Percentiles rank a stretch among this genome's conserved stretches.
Conservation (phyloP, 2,329 filamentous ascomycete species). For the Onygenales sp. region DNA sequence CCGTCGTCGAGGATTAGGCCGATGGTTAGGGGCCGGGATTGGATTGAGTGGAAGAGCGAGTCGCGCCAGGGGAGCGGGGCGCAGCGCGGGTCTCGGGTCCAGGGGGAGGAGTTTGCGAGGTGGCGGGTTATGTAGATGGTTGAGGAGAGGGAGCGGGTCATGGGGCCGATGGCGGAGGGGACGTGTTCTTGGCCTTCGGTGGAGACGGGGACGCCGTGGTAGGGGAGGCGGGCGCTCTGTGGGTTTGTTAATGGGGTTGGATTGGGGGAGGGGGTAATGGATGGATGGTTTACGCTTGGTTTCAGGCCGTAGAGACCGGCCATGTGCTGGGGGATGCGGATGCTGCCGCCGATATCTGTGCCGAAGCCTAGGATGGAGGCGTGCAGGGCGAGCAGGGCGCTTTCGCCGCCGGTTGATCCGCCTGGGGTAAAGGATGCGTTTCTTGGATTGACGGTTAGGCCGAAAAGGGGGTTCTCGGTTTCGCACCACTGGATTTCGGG, state of each 20-base stretch:
- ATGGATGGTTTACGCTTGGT: conserved; percentile 16
- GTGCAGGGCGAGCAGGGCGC: conserved; percentile 49
- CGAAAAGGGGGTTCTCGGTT: conserved; percentile 47
- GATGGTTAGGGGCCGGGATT: conserved; percentile 46
- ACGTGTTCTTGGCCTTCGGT: conserved; percentile 57
- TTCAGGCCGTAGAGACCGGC: conserved; percentile 38
- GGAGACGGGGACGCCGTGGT: conserved; percentile 49
- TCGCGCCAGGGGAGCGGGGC: conserved; percentile 47
- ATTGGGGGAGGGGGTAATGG: neutral
- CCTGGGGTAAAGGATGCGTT: conserved; percentile 57
- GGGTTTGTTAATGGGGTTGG: neutral
- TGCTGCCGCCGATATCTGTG: conserved; percentile 51
- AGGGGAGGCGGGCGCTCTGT: conserved; percentile 34
- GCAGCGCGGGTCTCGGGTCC: conserved; percentile 46
- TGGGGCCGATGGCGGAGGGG: conserved; percentile 53
- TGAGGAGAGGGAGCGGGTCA: conserved; percentile 45
- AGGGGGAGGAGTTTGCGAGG: conserved; percentile 41
- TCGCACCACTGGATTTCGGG: conserved; percentile 38
- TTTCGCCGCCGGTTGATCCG: conserved; percentile 59
- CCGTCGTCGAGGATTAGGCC: conserved; percentile 52
- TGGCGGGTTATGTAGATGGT: conserved; percentile 41
- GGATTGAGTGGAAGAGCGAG: conserved; percentile 30
- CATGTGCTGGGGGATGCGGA: conserved; percentile 44
- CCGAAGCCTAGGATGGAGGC: conserved; percentile 55
- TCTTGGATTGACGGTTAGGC: conserved; percentile 52